Evolutionary conservation across 2,329 filamentous ascomycete species (phyloP), one percentile per base, ranked within the genome.

Genomic region (Talaromyces albobiverticillius): DNA sequence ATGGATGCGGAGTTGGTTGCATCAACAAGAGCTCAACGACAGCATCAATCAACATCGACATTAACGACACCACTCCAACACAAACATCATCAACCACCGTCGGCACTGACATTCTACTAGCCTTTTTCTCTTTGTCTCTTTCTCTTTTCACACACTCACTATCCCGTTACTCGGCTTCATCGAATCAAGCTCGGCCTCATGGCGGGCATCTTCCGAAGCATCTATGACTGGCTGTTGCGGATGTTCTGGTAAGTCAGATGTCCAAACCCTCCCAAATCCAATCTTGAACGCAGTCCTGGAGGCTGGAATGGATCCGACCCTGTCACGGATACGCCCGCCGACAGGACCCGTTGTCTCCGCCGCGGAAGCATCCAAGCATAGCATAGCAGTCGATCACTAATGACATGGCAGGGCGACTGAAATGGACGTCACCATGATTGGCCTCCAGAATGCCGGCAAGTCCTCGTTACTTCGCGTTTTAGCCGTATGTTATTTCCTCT

Each of bases 361-460:
- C 64, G 56, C 41, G 51, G 61, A 61, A 50, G 43, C 50, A 49
- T 43, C 20, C 3, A 14, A 38, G 26, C 26, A 29, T 29, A 10
- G 5, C 10, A 29, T 29, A 10, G 10, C 34, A 18, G n/a, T 41
- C 34, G 31, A 48, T 20, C 51, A 29, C 53, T 57, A 48, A 54
- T 53, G n/a, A n/a, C n/a, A n/a, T 60, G 68, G 60, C 65, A 96
- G 93, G 94, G 91, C 93, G 63, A 95, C 92, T 62, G 94, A 99
- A 79, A 96, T 99, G 92, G 94, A 99, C 76, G 93, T 99, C 71
- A 97, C 94, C 64, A 95, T 99, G 88, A 93, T 99, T 71, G 94
- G 94, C 22, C 79, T 99, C 69, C 94, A 99, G 72, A 97, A 97
- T 77, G 94, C 94, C 56, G 94, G 94, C 68, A 99, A 99, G 79